Conservation (phyloP, 1,284 basidiomycete genomes). For the Tremellales sp. region DNA sequence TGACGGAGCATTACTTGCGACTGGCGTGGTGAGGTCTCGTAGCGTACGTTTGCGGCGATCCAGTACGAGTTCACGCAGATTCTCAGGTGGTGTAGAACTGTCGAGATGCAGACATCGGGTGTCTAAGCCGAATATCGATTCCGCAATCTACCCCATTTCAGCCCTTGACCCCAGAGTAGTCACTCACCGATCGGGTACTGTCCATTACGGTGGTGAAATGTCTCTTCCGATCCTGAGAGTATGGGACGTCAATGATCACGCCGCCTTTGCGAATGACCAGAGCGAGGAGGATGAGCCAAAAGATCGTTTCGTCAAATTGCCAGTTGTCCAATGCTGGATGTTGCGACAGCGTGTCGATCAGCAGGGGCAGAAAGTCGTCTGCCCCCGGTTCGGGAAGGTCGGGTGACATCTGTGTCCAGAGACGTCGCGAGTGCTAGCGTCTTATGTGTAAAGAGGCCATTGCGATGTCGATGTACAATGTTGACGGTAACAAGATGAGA, state of each 20-base stretch:
- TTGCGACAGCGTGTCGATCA: conserved; percentile 9
- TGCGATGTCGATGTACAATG: no score
- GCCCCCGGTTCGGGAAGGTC: background rate
- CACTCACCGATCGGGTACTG: background rate
- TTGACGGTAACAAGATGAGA: no score
- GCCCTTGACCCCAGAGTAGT: background rate
- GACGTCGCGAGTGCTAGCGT: no score
- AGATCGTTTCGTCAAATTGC: conserved; percentile 24
- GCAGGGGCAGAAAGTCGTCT: background rate
- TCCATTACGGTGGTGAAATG: no score
- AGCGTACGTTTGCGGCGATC: no score
- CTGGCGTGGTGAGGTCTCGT: no score
- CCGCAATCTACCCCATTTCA: conserved; percentile 12
- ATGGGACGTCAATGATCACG: conserved; percentile 29
- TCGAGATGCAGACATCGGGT: conserved; percentile 14
- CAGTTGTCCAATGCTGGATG: conserved; percentile 16
- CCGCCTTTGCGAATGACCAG: conserved; percentile 35
- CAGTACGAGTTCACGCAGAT: no score
- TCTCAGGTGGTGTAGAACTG: conserved; percentile 2
- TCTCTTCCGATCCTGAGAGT: background rate
- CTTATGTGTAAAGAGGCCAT: no score
- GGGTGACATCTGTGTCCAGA: background rate
- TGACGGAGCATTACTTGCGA: no score
- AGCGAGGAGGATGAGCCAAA: conserved; percentile 31
- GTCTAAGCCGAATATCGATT: conserved; percentile 27